These are phyloP conservation scores for Mycena belliarum DNA, from an alignment of 768 basidiomycete genomes.

Conservation along the genomic window DNA sequence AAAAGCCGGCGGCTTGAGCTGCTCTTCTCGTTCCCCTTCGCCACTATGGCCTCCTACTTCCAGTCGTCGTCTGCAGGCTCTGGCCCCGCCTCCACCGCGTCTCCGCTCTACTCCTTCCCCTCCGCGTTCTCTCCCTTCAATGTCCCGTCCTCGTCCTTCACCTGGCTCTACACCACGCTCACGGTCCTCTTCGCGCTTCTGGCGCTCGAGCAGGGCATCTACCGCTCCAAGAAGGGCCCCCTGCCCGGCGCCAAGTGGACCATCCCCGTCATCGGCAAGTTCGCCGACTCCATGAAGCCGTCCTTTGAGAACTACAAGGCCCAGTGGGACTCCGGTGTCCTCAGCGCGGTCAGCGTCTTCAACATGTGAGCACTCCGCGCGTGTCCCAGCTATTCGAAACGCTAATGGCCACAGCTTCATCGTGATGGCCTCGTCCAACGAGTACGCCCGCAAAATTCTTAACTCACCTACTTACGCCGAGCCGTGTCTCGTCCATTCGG, in stretches of 20 bases:
- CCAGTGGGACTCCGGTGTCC: constrained; percentile 88
- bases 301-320: constrained; percentile 89
- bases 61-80: constrained; percentile 33
- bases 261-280: constrained; percentile 97
- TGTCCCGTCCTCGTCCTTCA: constrained; percentile 50
- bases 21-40: neutral
- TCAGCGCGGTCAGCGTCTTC: constrained; percentile 92
- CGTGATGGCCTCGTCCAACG: constrained; percentile 95
- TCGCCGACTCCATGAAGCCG: constrained; percentile 88
- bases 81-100: constrained; percentile 35
- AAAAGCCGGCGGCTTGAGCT: neutral
- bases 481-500: constrained; percentile 91
- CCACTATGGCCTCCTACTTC: constrained; percentile 34
- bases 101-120: constrained; percentile 41
- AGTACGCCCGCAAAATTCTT: constrained; percentile 91
- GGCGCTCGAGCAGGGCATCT: constrained; percentile 83
- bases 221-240: constrained; percentile 84
- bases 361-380: constrained; percentile 72
- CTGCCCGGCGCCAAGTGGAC: constrained; percentile 91
- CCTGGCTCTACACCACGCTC: constrained; percentile 70
- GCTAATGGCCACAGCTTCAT: constrained; percentile 72
- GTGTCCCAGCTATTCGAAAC: neutral
- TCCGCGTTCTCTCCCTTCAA: constrained; percentile 35
- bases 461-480: constrained; percentile 93
- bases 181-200: constrained; percentile 76